Evolutionary conservation across 352 stramenopile genomes (phyloP), one percentile per base, ranked within the genome.

Genomic region (Pythium myriotylum): DNA sequence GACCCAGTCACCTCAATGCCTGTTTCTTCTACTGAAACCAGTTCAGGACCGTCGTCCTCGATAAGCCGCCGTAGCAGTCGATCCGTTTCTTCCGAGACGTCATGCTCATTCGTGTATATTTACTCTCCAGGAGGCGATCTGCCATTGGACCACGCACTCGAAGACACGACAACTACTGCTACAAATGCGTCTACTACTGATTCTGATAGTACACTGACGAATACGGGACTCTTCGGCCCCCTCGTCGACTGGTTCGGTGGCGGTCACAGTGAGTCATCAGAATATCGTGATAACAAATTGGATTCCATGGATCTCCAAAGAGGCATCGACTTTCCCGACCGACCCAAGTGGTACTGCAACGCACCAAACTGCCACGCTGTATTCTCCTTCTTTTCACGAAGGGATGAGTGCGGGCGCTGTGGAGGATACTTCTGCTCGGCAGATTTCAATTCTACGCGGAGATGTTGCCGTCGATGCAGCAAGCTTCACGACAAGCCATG

Each of bases 261-360:
- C 3, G 12, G 23, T 23, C 24, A 23, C 1, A 46, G 27, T 41
- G 6, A 3, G 4, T 1, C 29, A 24, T 24, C 53, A 4, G 24
- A 51, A 9, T 52, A 45, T 14, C 12, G 3, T 16, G 51, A 51
- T 17, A 45, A 57, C 2, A 29, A 23, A 3, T 19, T 54, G 29
- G 12, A 61, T 4, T 16, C 49, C 6, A 23, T 23, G 14, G 16
- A 42, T 17, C 22, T 51, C n/a, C 19, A 22, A 5, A 24, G 39
- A 39, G 19, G 51, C 13, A 58, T 71, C 8, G 51, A 71, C 48
- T 89, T 92, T 32, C 78, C 84, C 0, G 73, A 88, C 57, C 70
- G 78, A 0, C 81, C 84, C 14, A 64, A 72, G 53, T 92, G 84
- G 84, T 92, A 90, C 50, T 92, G 84, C 70, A 91, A 92, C 48